phyloP scores from a whole-genome alignment of 192 early-diverging fungal genomes.

The Coemansia biformis region DNA sequence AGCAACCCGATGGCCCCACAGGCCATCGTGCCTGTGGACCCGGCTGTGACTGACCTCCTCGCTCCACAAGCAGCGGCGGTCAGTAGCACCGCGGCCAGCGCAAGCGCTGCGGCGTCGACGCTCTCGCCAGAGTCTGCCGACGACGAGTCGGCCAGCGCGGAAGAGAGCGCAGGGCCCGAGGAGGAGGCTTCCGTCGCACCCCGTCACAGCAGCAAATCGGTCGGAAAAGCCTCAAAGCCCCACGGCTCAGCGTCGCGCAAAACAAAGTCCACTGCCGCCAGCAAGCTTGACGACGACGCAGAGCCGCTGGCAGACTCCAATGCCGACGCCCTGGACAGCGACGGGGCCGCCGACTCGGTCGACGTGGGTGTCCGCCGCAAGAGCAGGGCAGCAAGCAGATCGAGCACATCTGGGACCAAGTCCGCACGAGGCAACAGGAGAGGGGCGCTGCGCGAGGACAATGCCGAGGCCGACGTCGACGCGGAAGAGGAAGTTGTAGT shows the following conservation, averaged over 20 bases:
- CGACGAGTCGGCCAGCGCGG: background rate
- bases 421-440: background rate
- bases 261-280: conserved; percentile 1
- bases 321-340: background rate
- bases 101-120: background rate
- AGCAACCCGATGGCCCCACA: conserved; percentile 6
- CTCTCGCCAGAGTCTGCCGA: conserved; percentile 1
- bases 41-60: conserved; percentile 9
- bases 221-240: background rate
- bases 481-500: too few species aligned
- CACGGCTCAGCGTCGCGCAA: background rate
- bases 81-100: background rate
- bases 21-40: conserved; percentile 9
- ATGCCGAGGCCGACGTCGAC: background rate
- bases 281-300: background rate
- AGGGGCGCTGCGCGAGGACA: too few species aligned
- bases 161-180: background rate
- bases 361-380: background rate
- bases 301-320: background rate
- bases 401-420: background rate
- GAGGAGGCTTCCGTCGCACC: background rate
- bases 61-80: conserved; percentile 1
- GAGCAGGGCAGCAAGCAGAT: background rate
- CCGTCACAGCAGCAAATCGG: conserved; percentile 2
- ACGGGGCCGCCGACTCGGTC: background rate